Evolutionary conservation across 805 yeast species (phyloP), one percentile per base, ranked within the genome.

Genomic region (Metschnikowia kofuensis): DNA sequence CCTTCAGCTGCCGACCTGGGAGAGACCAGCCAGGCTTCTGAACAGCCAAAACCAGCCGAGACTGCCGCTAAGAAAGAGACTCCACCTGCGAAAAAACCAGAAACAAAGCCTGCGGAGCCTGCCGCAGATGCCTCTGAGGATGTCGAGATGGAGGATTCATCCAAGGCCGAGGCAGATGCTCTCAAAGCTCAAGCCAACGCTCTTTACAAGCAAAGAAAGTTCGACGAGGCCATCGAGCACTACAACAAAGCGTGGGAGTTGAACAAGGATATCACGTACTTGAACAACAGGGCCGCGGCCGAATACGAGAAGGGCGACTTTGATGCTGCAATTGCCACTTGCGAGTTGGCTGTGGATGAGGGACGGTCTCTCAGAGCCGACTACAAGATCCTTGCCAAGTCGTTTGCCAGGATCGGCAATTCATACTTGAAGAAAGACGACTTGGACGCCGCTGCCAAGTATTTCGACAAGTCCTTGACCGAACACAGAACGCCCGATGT

Each of bases 401-500:
- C 98, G 1, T 88, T 89, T 67, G 92, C 95, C 27, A 85, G 99
- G 70, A 78, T 89, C 50, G 99, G 97, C 69, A 86, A 81, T 65
- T 69, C 85, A 32, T 89, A 88, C 68, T 72, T 82, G 63, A 94
- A 94, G 71, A 73, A 79, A 65, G 86, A 82, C 52, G 86, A 92
- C 53, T 76, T 85, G 62, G 73, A 76, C 53, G 75, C 79, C 44
- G 97, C 99, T 16, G 83, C 83, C 53, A 85, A 83, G 63, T 80
- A 61, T 66, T 92, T 87, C 63, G 92, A 91, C 70, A 89, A 87
- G 70, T 87, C 98, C 1, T 77, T 94, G 64, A 94, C 98, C 40
- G 99, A 94, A 75, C 97, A 90, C 73, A 84, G 99, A 75, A 89
- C 96, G 21, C 96, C 98, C 27, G 97, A 90, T 50, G 88, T 89